Base-by-base conservation (phyloP, 176 grass and related monocot species). In the Thalia dealbata region DNA sequence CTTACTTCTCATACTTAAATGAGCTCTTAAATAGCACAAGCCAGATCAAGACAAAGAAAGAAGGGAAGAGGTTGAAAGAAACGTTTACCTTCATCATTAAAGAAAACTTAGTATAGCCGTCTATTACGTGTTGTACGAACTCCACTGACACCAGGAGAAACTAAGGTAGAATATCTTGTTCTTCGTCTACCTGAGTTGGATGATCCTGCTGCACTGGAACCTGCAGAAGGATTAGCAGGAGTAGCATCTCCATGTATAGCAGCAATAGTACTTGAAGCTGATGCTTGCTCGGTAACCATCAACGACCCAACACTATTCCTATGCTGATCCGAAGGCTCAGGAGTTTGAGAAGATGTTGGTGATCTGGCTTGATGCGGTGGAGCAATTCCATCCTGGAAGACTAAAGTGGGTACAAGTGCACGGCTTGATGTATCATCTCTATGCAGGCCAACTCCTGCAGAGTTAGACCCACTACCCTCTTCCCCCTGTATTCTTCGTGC, bases 251-350 rank as follows among this genome's bases (percentile, higher is more conserved):
- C 80, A 26, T 55, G 62, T 56, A 78, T 76, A 67, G 85, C 61
- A 79, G 75, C 55, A 59, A 81, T 35, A 10, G 79, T 82, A 70
- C 85, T 87, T 67, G 84, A 85, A 78, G 51, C 69, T 1, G 85
- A 85, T 2, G 28, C 64, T 54, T 85, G 88, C 69, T 87, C 84
- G 76, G 25, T 19, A 13, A 79, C 65, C n/a, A 74, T 77, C 6
- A 75, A 60, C 55, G 89, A 81, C 14, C 46, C 45, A 3, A 23
- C 61, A 51, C 69, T 65, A 74, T 45, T 50, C 28, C 50, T 64
- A 70, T 26, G 24, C 14, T 72, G 77, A 75, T 35, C 69, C 3
- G 25, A 15, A 0, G 21, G 55, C 50, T 71, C 68, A 35, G 50
- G 52, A 69, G 41, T 60, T 35, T 50, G 21, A 15, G 73, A 51